These are phyloP conservation scores for Shiraia bambusicola DNA, from an alignment of 2,329 filamentous ascomycete genomes.

Conservation along the genomic window DNA sequence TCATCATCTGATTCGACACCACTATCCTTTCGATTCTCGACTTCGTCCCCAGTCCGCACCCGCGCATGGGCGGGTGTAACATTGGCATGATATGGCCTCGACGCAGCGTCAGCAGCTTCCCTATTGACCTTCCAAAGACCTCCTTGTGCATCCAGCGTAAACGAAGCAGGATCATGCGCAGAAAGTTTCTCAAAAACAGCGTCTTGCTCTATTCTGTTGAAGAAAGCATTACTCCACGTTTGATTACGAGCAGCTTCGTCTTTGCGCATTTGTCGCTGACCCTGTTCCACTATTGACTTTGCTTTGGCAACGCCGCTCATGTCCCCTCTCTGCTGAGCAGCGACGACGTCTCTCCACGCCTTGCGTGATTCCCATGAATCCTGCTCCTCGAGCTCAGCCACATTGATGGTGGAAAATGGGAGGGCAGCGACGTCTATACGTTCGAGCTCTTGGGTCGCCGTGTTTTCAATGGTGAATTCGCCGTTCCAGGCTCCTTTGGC, in stretches of 20 bases:
- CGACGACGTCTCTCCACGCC: constrained; percentile 47
- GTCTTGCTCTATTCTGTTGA: constrained; percentile 35
- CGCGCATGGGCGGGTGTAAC: constrained; percentile 28
- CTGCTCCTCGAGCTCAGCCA: constrained; percentile 39
- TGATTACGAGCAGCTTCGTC: constrained; percentile 40
- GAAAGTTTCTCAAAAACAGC: constrained; percentile 29
- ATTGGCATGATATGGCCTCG: constrained; percentile 34
- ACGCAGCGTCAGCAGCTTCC: constrained; percentile 21
- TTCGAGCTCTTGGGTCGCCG: constrained; percentile 39
- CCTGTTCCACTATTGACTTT: constrained; percentile 40
- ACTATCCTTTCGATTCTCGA: constrained; percentile 1
- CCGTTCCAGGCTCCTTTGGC: constrained; percentile 48
- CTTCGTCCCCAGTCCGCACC: neutral
- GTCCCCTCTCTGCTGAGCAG: constrained; percentile 42
- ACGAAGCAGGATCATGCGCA: constrained; percentile 18
- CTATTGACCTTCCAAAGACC: constrained; percentile 39
- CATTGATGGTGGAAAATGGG: constrained; percentile 21
- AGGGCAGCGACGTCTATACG: constrained; percentile 35
- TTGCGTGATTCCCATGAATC: constrained; percentile 50
- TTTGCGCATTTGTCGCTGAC: constrained; percentile 47
- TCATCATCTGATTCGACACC: neutral
- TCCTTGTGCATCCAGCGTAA: constrained; percentile 24
- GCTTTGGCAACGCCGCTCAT: constrained; percentile 43
- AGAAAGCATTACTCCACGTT: constrained; percentile 46
- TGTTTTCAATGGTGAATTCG: constrained; percentile 42